These are phyloP conservation scores for Epichloe gansuensis DNA, from an alignment of 2,329 filamentous ascomycete species.

Conservation along the genomic window DNA sequence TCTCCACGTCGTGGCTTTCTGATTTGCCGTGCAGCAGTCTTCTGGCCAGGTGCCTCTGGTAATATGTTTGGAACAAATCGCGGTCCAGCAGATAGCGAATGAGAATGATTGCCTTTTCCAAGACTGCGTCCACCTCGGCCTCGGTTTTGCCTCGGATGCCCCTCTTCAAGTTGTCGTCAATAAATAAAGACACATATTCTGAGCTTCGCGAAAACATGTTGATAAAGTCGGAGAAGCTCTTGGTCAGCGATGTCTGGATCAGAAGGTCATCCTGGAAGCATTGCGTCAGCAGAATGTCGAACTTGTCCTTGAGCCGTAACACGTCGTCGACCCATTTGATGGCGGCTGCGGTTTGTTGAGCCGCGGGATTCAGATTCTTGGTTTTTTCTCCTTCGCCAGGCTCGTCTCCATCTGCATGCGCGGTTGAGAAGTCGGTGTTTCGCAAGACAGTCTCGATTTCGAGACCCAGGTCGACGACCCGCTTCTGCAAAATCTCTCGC, in stretches of 20 bases:
- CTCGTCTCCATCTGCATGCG: constrained; percentile 32
- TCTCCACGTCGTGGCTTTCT: constrained; percentile 83
- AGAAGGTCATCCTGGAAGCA: constrained; percentile 67
- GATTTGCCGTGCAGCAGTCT: constrained; percentile 81
- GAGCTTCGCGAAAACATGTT: constrained; percentile 77
- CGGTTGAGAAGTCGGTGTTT: constrained; percentile 40
- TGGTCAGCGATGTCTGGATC: constrained; percentile 70
- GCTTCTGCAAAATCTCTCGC: constrained; percentile 56
- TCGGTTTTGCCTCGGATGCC: constrained; percentile 91
- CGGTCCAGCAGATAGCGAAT: constrained; percentile 84
- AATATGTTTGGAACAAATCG: constrained; percentile 92
- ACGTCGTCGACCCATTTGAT: constrained; percentile 95
- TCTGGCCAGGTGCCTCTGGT: constrained; percentile 90
- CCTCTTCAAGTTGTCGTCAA: constrained; percentile 91
- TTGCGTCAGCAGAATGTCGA: constrained; percentile 62
- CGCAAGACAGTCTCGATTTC: constrained; percentile 65
- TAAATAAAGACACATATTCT: constrained; percentile 90
- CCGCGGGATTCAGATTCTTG: constrained; percentile 36
- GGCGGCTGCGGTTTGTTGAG: constrained; percentile 74
- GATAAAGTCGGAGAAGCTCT: constrained; percentile 87
- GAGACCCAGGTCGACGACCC: constrained; percentile 66
- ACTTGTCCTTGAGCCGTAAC: constrained; percentile 73
- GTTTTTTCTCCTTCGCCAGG: constrained; percentile 29
- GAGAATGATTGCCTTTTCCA: constrained; percentile 82
- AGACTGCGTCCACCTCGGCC: constrained; percentile 65